These are phyloP conservation scores for Linum lewisii DNA, from an alignment of 345 rosid species.

Conservation along the genomic window DNA sequence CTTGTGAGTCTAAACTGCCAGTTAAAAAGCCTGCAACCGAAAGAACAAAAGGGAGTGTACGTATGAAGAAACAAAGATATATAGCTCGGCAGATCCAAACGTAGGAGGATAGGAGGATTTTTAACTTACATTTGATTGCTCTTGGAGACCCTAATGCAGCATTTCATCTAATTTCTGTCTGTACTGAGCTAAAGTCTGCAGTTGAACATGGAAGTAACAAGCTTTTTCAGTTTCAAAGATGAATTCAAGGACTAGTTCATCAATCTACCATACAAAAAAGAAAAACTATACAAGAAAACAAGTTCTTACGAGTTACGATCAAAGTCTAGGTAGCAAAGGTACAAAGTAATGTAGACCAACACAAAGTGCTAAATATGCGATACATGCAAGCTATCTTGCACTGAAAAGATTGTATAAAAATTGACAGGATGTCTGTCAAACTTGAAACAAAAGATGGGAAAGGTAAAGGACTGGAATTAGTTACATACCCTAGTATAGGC, in stretches of 20 bases:
- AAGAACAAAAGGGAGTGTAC: neutral
- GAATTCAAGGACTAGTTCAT: neutral
- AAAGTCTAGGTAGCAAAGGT: no score
- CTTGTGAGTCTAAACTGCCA: neutral
- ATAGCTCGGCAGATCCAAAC: neutral
- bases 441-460: neutral
- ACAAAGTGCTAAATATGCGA: no score
- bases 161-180: slow-evolving; percentile 81
- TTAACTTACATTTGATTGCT: neutral
- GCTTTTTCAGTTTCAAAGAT: neutral
- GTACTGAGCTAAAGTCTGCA: slow-evolving; percentile 74
- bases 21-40: neutral
- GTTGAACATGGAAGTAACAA: slow-evolving; percentile 1
- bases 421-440: no score
- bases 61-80: neutral
- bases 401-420: no score
- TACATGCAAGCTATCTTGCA: no score
- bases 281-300: neutral
- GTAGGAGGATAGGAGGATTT: neutral
- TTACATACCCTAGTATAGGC: slow-evolving; percentile 76
- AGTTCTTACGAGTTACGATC: no score
- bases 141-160: slow-evolving; percentile 33
- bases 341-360: no score
- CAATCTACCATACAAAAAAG: neutral
- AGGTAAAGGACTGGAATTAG: slow-evolving; percentile 2